Evolutionary conservation across 2,329 filamentous ascomycete genomes (phyloP), one percentile per base, ranked within the genome.

Genomic region (Zymoseptoria brevis): DNA sequence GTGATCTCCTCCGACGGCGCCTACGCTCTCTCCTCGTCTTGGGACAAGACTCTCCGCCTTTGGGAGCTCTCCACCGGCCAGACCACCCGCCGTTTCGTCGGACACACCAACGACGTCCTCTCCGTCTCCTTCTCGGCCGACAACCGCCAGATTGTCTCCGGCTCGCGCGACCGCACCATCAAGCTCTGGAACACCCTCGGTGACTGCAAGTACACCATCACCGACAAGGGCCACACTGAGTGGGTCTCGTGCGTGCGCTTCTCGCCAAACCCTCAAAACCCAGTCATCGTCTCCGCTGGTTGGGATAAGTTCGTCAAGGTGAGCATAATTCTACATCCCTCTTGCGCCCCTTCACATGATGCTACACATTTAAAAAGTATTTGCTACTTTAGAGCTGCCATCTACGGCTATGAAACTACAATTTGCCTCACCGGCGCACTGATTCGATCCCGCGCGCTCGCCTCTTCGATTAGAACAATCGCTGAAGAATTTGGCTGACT

Each of bases 251-350:
- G 93, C 84, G 94, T 99, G 72, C 89, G 94, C 80, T 99, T 99
- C 89, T 95, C 89, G 82, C 94, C 94, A 77, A 99, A 99, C 87
- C 94, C 94, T 75, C 93, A 97, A 85, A 99, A 97, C 88, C 93
- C 94, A 71, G 94, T 99, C 79, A 99, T 99, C 77, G 94, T 99
- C 78, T 95, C 89, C 78, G 87, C 88, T 80, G 92, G 92, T 74
- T 99, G 94, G 94, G 94, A 99, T 85, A 99, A 97, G 87, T 88
- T 97, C 73, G 94, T 99, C 79, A 99, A 99, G 94, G 94, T 99
- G 83, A 74, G 92, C 85, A 24, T 19, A 29, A 50, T 19, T 30
- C 45, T 24, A 57, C 57, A 57, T 59, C 62, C 55, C 54, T 57
- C 64, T 57, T 67, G 51, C 59, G 58, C 24, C 51, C 30, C 30